Evolutionary conservation across 2,329 filamentous ascomycete genomes (phyloP).

Genomic region (Diplodia corticola): DNA sequence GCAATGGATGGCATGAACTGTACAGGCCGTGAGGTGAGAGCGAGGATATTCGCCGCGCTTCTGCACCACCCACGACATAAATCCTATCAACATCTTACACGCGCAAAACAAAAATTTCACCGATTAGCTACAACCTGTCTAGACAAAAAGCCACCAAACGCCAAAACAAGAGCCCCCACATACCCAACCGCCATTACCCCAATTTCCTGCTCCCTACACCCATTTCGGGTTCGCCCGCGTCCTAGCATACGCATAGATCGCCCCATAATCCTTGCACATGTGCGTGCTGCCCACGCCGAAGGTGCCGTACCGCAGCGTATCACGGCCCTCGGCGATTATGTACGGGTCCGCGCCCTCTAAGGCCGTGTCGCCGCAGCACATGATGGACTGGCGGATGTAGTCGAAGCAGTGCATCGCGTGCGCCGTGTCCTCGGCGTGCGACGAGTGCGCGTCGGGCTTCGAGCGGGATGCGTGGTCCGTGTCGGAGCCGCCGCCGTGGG

Average conservation of each 20-base stretch:
- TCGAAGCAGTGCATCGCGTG: conserved; percentile 42
- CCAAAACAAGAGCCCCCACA: too few species aligned
- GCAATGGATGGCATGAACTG: too few species aligned
- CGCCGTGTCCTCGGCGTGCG: neutral
- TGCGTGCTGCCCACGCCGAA: neutral
- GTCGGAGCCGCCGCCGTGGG: neutral
- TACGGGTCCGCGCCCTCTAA: conserved; percentile 29
- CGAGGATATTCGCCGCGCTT: too few species aligned
- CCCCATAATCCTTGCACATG: neutral
- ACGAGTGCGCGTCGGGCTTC: too few species aligned
- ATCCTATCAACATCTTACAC: too few species aligned
- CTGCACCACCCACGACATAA: too few species aligned
- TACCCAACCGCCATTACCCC: too few species aligned
- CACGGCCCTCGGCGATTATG: neutral
- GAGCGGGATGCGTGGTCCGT: neutral
- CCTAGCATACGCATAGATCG: neutral
- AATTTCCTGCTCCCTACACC: neutral
- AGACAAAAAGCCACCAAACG: too few species aligned
- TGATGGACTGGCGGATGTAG: conserved; percentile 39
- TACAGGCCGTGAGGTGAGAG: too few species aligned
- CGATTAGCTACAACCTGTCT: too few species aligned
- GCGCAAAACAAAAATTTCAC: too few species aligned
- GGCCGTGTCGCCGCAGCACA: conserved; percentile 36
- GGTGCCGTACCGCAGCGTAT: neutral
- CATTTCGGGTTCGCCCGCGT: neutral